phyloP scores from a whole-genome alignment of 768 basidiomycete species.

The Termitomyces sp. region DNA sequence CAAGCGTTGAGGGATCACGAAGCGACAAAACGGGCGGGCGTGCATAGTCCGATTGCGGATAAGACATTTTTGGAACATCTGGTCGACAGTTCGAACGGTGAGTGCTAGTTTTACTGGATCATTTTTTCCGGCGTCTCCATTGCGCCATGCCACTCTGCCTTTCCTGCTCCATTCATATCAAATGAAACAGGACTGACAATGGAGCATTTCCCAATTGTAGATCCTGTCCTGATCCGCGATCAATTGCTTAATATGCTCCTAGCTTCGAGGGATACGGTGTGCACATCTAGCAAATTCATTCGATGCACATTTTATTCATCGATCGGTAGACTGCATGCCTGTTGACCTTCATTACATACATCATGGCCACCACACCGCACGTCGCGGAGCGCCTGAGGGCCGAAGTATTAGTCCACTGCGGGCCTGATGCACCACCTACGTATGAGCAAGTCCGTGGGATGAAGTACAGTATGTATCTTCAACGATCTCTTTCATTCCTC shows the following conservation, averaged over 20 bases:
- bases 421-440: slow-evolving; percentile 40
- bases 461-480: slow-evolving; percentile 51
- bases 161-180: background rate
- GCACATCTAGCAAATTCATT: slow-evolving; percentile 15
- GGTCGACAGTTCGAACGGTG: slow-evolving; percentile 60
- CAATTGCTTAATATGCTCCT: slow-evolving; percentile 74
- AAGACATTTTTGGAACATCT: slow-evolving; percentile 67
- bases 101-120: slow-evolving; percentile 7
- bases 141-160: background rate
- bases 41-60: slow-evolving; percentile 36
- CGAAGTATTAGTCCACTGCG: slow-evolving; percentile 58
- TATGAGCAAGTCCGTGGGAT: slow-evolving; percentile 54
- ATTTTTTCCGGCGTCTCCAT: background rate
- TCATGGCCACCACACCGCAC: slow-evolving; percentile 61
- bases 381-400: slow-evolving; percentile 46
- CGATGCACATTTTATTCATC: background rate
- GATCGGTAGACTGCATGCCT: slow-evolving; percentile 57
- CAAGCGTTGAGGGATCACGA: slow-evolving; percentile 44
- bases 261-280: slow-evolving; percentile 73
- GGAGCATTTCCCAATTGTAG: slow-evolving; percentile 28
- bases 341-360: slow-evolving; percentile 66
- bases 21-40: slow-evolving; percentile 30
- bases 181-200: background rate
- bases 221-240: slow-evolving; percentile 63
- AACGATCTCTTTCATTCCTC: background rate